These are phyloP conservation scores for Botrytis sinoallii DNA, from an alignment of 2,329 filamentous ascomycete genomes.

Conservation along the genomic window DNA sequence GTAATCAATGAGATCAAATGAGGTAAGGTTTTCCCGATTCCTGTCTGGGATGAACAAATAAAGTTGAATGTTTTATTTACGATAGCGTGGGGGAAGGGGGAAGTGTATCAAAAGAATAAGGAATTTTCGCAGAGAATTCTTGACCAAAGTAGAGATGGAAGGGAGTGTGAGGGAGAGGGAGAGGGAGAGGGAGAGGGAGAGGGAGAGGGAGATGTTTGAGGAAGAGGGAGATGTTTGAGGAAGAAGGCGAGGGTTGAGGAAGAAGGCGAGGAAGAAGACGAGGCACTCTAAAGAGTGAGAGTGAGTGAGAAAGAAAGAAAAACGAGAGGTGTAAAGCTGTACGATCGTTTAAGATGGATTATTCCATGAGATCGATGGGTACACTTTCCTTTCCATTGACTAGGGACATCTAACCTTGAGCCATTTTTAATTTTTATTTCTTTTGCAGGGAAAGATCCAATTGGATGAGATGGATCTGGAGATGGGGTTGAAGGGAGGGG, in stretches of 20 bases:
- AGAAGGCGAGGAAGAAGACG: background rate
- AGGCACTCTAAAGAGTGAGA: background rate
- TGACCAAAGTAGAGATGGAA: background rate
- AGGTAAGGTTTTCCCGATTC: slow-evolving; percentile 4
- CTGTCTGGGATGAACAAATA: slow-evolving; percentile 3
- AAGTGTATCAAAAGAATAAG: slow-evolving; percentile 1
- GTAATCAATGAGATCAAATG: background rate
- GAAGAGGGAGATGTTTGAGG: background rate
- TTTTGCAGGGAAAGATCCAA: background rate
- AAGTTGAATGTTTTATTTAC: background rate
- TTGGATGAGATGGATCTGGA: background rate
- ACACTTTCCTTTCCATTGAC: background rate
- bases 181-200: too few species aligned
- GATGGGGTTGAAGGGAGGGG: background rate
- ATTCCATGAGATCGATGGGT: slow-evolving; percentile 4
- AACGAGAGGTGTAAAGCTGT: background rate
- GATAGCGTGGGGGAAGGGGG: background rate
- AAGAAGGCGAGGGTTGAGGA: too few species aligned
- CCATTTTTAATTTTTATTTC: background rate
- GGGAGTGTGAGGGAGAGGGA: background rate
- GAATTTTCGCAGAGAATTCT: slow-evolving; percentile 5
- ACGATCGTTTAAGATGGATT: background rate
- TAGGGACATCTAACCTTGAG: background rate
- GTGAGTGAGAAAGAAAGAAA: background rate
- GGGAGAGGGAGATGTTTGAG: too few species aligned